These are phyloP conservation scores for Dovyalis caffra DNA, from an alignment of 345 rosid species.

Conservation along the genomic window DNA sequence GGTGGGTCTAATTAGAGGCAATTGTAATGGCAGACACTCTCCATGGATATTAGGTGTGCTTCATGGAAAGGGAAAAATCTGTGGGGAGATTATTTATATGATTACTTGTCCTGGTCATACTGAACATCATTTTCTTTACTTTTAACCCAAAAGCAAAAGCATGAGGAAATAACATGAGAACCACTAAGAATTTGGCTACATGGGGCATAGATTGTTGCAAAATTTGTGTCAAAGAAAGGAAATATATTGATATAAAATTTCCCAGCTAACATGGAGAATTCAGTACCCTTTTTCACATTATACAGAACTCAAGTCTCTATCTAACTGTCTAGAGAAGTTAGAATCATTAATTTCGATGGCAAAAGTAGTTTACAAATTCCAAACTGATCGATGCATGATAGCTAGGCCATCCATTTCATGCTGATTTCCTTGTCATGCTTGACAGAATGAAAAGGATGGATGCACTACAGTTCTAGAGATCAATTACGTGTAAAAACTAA, in stretches of 20 bases:
- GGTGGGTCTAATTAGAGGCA: slow-evolving; percentile 22
- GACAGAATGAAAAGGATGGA: slow-evolving; percentile 24
- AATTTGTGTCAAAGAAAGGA: neutral
- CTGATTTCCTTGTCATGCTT: slow-evolving; percentile 8
- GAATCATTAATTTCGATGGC: slow-evolving; percentile 11
- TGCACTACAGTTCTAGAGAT: neutral
- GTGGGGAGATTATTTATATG: slow-evolving; percentile 5
- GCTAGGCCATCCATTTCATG: slow-evolving; percentile 21
- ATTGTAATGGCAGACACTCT: slow-evolving; percentile 41
- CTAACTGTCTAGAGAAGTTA: slow-evolving; percentile 24
- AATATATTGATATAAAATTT: neutral
- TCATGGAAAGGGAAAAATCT: slow-evolving; percentile 15
- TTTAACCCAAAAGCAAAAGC: slow-evolving; percentile 28
- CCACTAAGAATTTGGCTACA: slow-evolving; percentile 3
- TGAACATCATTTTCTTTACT: slow-evolving; percentile 31
- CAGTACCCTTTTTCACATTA: slow-evolving; percentile 26
- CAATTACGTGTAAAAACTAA: neutral
- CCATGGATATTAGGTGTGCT: slow-evolving; percentile 34
- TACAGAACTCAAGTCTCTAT: slow-evolving; percentile 16
- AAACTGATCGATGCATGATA: slow-evolving; percentile 1
- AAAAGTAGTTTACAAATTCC: slow-evolving; percentile 20
- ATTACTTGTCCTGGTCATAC: slow-evolving; percentile 25
- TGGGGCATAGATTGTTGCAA: neutral
- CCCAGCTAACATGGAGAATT: slow-evolving; percentile 8
- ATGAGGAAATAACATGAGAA: slow-evolving; percentile 11